Base-by-base conservation (phyloP, 139 green algal species). In the Spirogloea muscicola region DNA sequence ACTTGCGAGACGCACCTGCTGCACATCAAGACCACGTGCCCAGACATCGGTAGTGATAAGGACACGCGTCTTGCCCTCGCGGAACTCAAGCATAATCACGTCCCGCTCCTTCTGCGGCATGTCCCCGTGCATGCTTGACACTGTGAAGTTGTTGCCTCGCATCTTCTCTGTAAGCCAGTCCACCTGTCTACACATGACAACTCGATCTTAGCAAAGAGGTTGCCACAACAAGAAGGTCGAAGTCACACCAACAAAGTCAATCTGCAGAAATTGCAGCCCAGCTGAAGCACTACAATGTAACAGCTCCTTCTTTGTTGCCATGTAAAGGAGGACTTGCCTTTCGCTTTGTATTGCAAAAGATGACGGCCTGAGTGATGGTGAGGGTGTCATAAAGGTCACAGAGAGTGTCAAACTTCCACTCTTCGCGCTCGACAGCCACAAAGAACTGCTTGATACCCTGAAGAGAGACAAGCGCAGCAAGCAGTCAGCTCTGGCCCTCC, bases 321-420 rank as follows among this genome's bases (percentile, higher is more conserved):
- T 63, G 7, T 62, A 13, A 69, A 7, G 21, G 38, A 57, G 2
- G 62, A 36, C 69, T 3, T 81, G 87, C 91, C 88, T 97, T 98
- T 31, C 88, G 82, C 84, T 94, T 96, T 48, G 94, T 98, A 83
- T 98, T 98, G 89, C 88, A 95, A 85, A 99, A 99, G 79, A 99
- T 98, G 79, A 99, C 94, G 1, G 94, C 93, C 86, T 97, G 86
- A 13, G 95, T 98, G 87, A 99, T 96, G 76, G 94, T 99, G 43
- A 99, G 86, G 29, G 95, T 98, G 75, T 99, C 95, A 82, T 99
- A 99, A 59, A 99, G 81, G 82, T 99, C 95, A 74, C 92, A 97
- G 42, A 99, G 88, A 10, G 95, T 99, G 89, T 99, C 82, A 79
- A 88, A 99, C 84, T 99, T 99, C 95, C 95, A 99, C 84, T 98